These are phyloP conservation scores for Cordia subcordata DNA, from an alignment of 257 asterid genomes.

Conservation along the genomic window DNA sequence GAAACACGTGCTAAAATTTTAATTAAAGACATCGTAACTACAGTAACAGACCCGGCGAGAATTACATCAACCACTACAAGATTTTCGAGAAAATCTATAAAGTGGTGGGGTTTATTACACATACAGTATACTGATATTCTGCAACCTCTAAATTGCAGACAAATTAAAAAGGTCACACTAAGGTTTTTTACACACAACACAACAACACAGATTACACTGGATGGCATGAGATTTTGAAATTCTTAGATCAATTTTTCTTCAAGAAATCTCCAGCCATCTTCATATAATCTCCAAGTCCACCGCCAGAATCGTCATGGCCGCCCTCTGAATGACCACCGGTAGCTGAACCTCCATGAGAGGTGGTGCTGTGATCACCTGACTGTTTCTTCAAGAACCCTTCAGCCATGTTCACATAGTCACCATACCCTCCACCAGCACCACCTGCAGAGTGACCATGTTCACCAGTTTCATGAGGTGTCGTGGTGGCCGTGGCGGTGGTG, in stretches of 20 bases:
- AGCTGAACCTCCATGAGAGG: background rate
- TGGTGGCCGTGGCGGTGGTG: constrained; percentile 9
- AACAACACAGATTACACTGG: too few species aligned
- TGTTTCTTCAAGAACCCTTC: constrained; percentile 47
- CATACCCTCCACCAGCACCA: constrained; percentile 36
- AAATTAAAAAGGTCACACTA: background rate
- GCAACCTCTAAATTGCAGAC: too few species aligned
- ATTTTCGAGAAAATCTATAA: background rate
- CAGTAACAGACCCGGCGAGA: background rate
- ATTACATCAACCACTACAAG: background rate
- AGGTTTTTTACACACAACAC: background rate
- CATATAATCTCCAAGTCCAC: constrained; percentile 21
- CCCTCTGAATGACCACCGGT: constrained; percentile 6
- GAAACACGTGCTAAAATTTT: too few species aligned
- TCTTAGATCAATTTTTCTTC: constrained; percentile 4
- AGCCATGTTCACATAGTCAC: constrained; percentile 40
- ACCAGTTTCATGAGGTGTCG: constrained; percentile 18
- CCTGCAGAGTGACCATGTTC: constrained; percentile 12
- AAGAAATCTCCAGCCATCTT: constrained; percentile 35
- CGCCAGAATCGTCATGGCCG: constrained; percentile 3
- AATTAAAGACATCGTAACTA: too few species aligned
- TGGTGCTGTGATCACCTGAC: constrained; percentile 12
- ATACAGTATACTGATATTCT: too few species aligned
- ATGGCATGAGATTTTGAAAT: too few species aligned
- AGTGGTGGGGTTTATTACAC: background rate